Conservation (phyloP, 225 moss, liverwort and hornwort species). For the Pseudisothecium myosuroides region DNA sequence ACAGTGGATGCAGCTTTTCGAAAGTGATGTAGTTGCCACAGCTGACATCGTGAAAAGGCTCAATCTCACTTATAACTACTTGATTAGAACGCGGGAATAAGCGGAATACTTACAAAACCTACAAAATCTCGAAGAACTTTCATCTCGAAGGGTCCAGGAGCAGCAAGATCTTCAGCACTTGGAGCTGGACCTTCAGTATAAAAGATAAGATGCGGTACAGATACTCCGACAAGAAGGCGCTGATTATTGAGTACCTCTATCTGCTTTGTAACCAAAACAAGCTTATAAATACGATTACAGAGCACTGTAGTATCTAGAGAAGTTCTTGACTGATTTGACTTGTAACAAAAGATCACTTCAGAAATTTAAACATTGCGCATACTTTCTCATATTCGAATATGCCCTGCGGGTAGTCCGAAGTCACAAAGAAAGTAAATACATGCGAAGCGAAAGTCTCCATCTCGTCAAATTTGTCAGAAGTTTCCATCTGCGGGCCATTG, state of each 20-base stretch:
- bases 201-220: constrained; percentile 58
- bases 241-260: constrained; percentile 32
- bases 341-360: neutral
- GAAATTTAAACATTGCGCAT: neutral
- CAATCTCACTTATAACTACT: neutral
- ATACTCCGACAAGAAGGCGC: constrained; percentile 52
- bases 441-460: constrained; percentile 9
- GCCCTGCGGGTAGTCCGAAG: constrained; percentile 59
- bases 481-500: constrained; percentile 2
- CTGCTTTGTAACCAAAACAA: constrained; percentile 22
- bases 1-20: neutral
- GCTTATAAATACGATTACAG: neutral
- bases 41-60: neutral
- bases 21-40: neutral
- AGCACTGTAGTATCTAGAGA: neutral
- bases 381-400: constrained; percentile 61
- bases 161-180: constrained; percentile 14
- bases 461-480: constrained; percentile 8
- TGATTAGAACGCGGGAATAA: neutral
- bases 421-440: constrained; percentile 59
- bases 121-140: constrained; percentile 65
- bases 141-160: constrained; percentile 37
- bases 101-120: constrained; percentile 51
- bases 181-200: constrained; percentile 17
- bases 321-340: neutral